Evolutionary conservation across 257 asterid species (phyloP).

Genomic region (Solanum boliviense): DNA sequence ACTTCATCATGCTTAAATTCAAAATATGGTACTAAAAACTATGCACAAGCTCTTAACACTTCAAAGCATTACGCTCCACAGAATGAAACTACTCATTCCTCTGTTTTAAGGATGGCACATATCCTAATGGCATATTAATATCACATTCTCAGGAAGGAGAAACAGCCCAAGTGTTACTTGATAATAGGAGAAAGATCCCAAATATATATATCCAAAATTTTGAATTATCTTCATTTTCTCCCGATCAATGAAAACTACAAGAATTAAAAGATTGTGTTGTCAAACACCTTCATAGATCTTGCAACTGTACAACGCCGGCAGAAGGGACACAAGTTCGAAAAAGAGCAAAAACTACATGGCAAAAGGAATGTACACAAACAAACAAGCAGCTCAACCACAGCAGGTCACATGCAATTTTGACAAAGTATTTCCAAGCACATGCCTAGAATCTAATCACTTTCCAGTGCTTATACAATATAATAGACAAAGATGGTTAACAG

Average conservation of each 20-base stretch:
- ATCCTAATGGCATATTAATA: not conserved
- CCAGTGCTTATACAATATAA: not conserved
- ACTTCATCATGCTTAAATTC: not conserved
- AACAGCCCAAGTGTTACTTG: not conserved
- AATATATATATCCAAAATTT: not conserved
- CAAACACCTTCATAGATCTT: not conserved
- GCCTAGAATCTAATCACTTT: not conserved
- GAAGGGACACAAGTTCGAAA: not conserved
- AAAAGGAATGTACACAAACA: not conserved
- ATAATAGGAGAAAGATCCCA: not conserved
- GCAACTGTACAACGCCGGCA: not conserved
- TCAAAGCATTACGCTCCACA: not conserved
- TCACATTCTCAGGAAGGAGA: not conserved
- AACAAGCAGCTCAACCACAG: not conserved
- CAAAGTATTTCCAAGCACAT: not conserved
- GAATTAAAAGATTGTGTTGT: not conserved
- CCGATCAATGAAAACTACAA: not conserved
- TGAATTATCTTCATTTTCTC: not conserved
- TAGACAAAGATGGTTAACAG: not conserved
- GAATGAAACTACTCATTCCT: not conserved
- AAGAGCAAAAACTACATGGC: not conserved
- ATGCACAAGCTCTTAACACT: not conserved
- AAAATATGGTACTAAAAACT: not conserved
- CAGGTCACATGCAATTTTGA: not conserved
- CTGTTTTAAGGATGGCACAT: not conserved